A percentile compares a stretch with the other conserved stretches of the same genome.
Evolutionary conservation across 306 rosid genomes (phyloP).

Genomic region (Boehmeria nivea): DNA sequence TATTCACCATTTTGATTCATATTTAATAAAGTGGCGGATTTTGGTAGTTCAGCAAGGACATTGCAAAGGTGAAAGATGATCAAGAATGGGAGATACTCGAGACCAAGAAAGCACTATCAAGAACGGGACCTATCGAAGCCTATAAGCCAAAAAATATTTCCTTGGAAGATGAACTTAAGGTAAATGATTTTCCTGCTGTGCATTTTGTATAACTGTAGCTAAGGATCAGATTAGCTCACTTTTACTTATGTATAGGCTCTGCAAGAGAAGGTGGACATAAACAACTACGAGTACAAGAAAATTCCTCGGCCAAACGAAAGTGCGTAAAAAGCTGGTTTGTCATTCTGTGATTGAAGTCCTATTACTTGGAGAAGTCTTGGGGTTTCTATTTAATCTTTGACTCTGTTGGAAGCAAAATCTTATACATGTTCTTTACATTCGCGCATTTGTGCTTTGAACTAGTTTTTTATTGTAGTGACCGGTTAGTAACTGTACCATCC

Average conservation of each 20-base stretch:
- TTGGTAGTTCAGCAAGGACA: constrained; percentile 62
- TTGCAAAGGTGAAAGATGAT: constrained; percentile 83
- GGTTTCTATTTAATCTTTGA: too few relatives aligned
- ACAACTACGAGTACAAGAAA: constrained; percentile 59
- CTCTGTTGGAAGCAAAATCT: too few relatives aligned
- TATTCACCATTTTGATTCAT: not conserved
- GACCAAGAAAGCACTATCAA: constrained; percentile 65
- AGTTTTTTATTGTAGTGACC: too few relatives aligned
- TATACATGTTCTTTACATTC: too few relatives aligned
- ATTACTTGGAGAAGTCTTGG: too few relatives aligned
- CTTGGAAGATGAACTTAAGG: constrained; percentile 73
- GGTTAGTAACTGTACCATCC: too few relatives aligned
- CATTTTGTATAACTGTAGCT: not conserved
- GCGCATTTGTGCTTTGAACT: too few relatives aligned
- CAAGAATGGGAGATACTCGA: constrained; percentile 84
- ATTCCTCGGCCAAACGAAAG: constrained; percentile 63
- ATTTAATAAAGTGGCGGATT: constrained; percentile 16
- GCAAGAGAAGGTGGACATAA: constrained; percentile 70
- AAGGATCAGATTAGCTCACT: constrained; percentile 10
- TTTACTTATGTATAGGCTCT: constrained; percentile 36
- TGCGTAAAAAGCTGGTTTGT: constrained; percentile 24
- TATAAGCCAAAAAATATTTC: constrained; percentile 68
- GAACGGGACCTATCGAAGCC: constrained; percentile 66
- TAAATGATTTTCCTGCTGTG: not conserved
- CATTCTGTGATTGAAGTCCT: not conserved